Evolutionary conservation across 2,329 filamentous ascomycete genomes (phyloP).

Genomic region (Pseudocercospora ulei): DNA sequence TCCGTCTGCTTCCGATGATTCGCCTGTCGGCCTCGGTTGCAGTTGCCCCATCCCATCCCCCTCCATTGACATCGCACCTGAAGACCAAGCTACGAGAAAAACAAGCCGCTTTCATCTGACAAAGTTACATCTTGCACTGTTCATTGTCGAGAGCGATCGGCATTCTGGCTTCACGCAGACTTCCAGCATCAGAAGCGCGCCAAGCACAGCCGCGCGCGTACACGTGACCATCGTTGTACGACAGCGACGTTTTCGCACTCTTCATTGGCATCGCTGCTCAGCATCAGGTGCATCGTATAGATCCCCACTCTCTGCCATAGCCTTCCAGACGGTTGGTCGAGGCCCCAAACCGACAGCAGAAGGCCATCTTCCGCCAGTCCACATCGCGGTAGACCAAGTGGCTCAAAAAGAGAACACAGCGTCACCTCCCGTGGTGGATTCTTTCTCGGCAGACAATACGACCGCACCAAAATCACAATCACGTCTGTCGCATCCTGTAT

Average conservation of each 20-base stretch:
- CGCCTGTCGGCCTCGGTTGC: too few species aligned
- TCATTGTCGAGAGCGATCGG: neutral
- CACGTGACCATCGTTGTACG: neutral
- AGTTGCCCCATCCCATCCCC: too few species aligned
- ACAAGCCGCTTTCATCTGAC: conserved; percentile 1
- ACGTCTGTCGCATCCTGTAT: conserved; percentile 21
- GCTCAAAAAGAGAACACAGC: conserved; percentile 11
- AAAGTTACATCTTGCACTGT: neutral
- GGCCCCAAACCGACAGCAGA: too few species aligned
- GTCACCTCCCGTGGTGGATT: conserved; percentile 8
- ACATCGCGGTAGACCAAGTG: conserved; percentile 8
- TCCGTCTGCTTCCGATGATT: too few species aligned
- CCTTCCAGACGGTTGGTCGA: neutral
- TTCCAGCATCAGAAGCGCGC: neutral
- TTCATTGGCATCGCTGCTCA: neutral
- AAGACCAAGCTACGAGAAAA: conserved; percentile 4
- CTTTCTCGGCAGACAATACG: conserved; percentile 10
- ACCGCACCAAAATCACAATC: conserved; percentile 10
- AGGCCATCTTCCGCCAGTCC: conserved; percentile 5
- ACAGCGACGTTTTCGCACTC: neutral
- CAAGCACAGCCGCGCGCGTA: conserved; percentile 4
- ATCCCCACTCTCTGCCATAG: neutral
- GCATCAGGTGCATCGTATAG: neutral
- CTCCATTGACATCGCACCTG: too few species aligned
- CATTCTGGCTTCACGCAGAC: neutral